Base-by-base conservation (phyloP, 2,329 filamentous ascomycete species). In the Dryadomyces quercivorus region DNA sequence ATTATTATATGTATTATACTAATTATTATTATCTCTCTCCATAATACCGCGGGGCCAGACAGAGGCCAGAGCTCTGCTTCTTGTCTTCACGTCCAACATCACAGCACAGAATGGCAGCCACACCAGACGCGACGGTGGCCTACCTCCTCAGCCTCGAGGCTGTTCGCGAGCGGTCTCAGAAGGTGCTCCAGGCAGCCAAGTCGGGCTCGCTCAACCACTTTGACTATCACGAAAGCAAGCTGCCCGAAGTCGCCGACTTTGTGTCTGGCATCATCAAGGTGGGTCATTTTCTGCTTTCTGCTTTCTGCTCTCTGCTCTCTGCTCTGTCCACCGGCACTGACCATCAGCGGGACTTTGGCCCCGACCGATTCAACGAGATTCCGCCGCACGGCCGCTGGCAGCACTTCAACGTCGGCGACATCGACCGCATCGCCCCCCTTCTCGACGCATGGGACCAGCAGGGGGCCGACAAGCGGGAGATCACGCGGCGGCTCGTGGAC, bases 331-430 rank as follows among this genome's bases (percentile, higher is more conserved):
- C n/a, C n/a, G n/a, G n/a, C n/a, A n/a, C n/a, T n/a, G n/a, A 20
- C 22, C 13, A 13, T 2, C 51, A 77, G 75, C 71, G 75, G 18
- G 75, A 77, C 58, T 77, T 74, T 57, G 75, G 75, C 0, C 75
- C 75, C 1, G 68, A 75, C 56, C 67, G 63, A 18, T 75, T 65
- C 58, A 56, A 71, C 50, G 62, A 66, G 0, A 80, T 80, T 51
- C 77, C 77, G 0, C 74, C 76, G 10, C 77, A 80, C 58, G 79
- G 73, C 9, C 72, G 80, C 46, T 83, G 80, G 76, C 80, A 83
- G 62, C 80, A 84, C 65, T 83, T 83, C 59, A 75, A 81, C 15
- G 73, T 81, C 43, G 79, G 79, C 10, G 71, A 71, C 15, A 66
- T 76, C 31, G 67, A 73, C 43, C 76, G 80, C 38, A 65, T 81